These are phyloP conservation scores for Alternaria sp. DNA, from an alignment of 2,329 filamentous ascomycete genomes.

Conservation along the genomic window DNA sequence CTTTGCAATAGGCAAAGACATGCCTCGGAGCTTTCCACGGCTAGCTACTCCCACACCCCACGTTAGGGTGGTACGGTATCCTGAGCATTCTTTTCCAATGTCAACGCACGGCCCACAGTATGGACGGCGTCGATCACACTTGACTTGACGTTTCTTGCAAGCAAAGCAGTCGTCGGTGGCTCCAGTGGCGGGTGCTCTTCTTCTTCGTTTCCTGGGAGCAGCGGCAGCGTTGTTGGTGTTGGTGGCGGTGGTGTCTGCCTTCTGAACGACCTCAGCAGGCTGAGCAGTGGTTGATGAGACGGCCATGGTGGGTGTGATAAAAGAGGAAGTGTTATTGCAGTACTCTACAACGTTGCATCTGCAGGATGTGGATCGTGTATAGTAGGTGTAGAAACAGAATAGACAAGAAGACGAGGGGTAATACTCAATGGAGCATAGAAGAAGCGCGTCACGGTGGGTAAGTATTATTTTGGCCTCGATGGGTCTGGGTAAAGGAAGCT, in stretches of 20 bases:
- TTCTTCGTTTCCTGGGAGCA: conserved; percentile 72
- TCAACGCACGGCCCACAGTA: conserved; percentile 97
- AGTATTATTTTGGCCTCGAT: conserved; percentile 50
- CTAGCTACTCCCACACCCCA: conserved; percentile 97
- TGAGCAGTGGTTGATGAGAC: conserved; percentile 46
- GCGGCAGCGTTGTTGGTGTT: conserved; percentile 41
- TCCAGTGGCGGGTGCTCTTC: conserved; percentile 86
- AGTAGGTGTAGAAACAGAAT: conserved; percentile 45
- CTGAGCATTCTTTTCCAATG: conserved; percentile 89
- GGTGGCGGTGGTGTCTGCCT: conserved; percentile 42
- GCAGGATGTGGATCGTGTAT: conserved; percentile 43
- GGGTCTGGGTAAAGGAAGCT: conserved; percentile 41
- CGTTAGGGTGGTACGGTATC: conserved; percentile 95
- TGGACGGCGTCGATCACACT: conserved; percentile 89
- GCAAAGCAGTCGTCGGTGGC: conserved; percentile 96
- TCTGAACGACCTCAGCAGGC: conserved; percentile 44
- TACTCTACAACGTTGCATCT: conserved; percentile 41
- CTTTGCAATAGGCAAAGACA: conserved; percentile 74
- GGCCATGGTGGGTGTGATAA: conserved; percentile 38
- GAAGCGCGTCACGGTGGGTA: conserved; percentile 49
- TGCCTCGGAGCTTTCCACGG: conserved; percentile 89
- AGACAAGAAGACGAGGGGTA: conserved; percentile 48
- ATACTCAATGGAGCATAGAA: conserved; percentile 50
- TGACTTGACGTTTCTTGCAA: conserved; percentile 82
- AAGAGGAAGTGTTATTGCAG: conserved; percentile 34